phyloP scores from a whole-genome alignment of 441 rosid genomes.

The Hura crepitans region DNA sequence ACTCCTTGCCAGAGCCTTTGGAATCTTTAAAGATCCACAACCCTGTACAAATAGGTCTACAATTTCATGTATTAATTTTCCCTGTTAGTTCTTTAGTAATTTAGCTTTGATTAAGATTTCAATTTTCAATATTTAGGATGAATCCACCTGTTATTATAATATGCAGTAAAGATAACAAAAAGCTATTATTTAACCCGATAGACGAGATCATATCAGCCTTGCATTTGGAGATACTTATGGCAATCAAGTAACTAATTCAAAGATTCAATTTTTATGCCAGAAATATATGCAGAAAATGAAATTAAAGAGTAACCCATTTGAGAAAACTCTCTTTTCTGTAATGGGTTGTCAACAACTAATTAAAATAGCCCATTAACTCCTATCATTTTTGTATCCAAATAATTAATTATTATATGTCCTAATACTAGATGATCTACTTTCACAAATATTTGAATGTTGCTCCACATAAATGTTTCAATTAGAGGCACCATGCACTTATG shows the following conservation, averaged over 20 bases:
- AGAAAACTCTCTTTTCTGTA: background rate
- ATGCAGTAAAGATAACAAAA: slow-evolving; percentile 49
- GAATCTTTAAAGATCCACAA: slow-evolving; percentile 30
- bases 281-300: background rate
- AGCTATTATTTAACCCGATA: slow-evolving; percentile 59
- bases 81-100: no score
- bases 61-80: background rate
- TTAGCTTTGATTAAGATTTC: no score
- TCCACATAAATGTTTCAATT: slow-evolving; percentile 61
- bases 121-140: no score
- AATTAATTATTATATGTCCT: slow-evolving; percentile 56
- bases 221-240: slow-evolving; percentile 75
- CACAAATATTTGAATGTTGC: slow-evolving; percentile 57
- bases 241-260: slow-evolving; percentile 46
- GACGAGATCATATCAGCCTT: slow-evolving; percentile 65
- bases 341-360: background rate
- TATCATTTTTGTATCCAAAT: background rate
- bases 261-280: background rate
- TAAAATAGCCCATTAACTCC: background rate
- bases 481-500: slow-evolving; percentile 56
- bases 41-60: slow-evolving; percentile 13
- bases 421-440: slow-evolving; percentile 51
- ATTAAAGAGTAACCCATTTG: no score
- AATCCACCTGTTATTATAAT: slow-evolving; percentile 31
- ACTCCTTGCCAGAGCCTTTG: slow-evolving; percentile 24